Conservation (phyloP, 306 rosid species). For the Spatholobus suberectus region DNA sequence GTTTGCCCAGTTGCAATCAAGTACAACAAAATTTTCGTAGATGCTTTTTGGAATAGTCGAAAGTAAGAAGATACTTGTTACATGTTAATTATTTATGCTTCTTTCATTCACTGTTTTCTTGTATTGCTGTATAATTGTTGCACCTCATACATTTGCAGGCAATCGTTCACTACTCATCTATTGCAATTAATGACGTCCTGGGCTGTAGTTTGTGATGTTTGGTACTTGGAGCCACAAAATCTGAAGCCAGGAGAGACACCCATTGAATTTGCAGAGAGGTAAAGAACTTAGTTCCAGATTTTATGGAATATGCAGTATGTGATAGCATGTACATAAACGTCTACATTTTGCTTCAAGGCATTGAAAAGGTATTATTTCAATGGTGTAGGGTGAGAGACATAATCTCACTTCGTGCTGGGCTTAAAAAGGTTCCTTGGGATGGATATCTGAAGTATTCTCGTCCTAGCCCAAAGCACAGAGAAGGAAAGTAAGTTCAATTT, state of each 20-base stretch:
- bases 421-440: constrained; percentile 92
- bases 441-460: constrained; percentile 86
- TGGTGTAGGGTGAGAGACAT: constrained; percentile 76
- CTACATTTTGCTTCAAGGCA: constrained; percentile 18
- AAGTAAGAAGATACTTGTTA: constrained; percentile 64
- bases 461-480: constrained; percentile 84
- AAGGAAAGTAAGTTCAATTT: constrained; percentile 57
- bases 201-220: constrained; percentile 95
- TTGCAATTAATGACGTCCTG: constrained; percentile 91
- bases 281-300: neutral
- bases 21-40: constrained; percentile 88
- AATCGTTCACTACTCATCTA: constrained; percentile 85
- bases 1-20: constrained; percentile 90
- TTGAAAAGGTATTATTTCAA: constrained; percentile 24
- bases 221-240: constrained; percentile 88
- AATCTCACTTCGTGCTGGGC: constrained; percentile 77
- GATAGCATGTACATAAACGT: neutral
- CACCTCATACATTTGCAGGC: constrained; percentile 60
- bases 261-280: constrained; percentile 93
- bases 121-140: neutral
- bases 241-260: constrained; percentile 78
- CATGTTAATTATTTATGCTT: neutral
- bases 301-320: neutral
- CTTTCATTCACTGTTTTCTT: neutral
- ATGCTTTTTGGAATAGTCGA: constrained; percentile 92